A percentile compares a stretch with the other conserved stretches of the same genome.
These are phyloP conservation scores for Lodderomyces theae DNA, from an alignment of 1,139 yeast genomes.

Conservation along the genomic window DNA sequence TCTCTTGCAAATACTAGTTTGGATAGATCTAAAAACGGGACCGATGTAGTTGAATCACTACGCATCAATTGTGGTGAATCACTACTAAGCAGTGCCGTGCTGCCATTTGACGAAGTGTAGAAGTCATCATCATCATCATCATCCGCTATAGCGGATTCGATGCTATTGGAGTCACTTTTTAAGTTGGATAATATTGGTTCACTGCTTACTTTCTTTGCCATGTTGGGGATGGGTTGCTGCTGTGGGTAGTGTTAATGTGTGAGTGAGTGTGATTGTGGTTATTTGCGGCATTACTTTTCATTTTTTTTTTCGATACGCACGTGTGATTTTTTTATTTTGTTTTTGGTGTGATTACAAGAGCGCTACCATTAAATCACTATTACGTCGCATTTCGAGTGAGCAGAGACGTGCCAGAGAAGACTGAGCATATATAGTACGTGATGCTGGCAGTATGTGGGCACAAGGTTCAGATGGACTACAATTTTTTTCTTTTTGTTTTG, in stretches of 20 bases:
- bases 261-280: no score
- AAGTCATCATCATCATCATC: conserved; percentile 9
- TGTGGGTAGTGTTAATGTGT: no score
- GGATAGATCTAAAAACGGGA: conserved; percentile 38
- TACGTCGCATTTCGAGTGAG: no score
- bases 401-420: no score
- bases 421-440: no score
- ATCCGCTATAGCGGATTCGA: conserved; percentile 9
- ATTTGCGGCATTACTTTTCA: background rate
- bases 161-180: background rate
- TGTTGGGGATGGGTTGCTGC: background rate
- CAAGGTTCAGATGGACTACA: no score
- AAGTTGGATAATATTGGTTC: conserved; percentile 2
- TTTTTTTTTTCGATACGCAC: conserved; percentile 1
- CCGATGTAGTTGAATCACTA: conserved; percentile 34
- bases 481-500: no score
- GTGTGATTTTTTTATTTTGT: background rate
- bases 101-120: conserved; percentile 9
- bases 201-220: conserved; percentile 6
- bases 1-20: conserved; percentile 39
- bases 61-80: conserved; percentile 17
- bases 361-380: no score
- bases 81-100: conserved; percentile 7
- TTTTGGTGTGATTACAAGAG: no score
- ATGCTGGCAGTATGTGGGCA: no score